phyloP scores from a whole-genome alignment of 495 filamentous ascomycete genomes.

The Zalerion maritima region DNA sequence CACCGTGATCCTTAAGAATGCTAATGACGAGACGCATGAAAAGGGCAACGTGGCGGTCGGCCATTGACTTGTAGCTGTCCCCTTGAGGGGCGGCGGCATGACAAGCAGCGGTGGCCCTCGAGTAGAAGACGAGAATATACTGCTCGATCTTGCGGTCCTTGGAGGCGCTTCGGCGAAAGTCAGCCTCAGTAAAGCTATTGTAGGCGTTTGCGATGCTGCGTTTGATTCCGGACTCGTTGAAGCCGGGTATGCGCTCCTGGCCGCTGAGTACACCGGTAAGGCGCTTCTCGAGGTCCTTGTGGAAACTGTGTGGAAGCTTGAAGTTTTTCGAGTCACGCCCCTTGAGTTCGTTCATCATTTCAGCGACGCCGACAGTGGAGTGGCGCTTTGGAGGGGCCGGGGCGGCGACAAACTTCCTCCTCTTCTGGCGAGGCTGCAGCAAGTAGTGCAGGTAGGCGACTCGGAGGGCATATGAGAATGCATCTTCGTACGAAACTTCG shows the following conservation, averaged over 20 bases:
- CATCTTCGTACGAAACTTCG: constrained; percentile 48
- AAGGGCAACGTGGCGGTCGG: constrained; percentile 86
- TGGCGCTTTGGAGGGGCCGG: constrained; percentile 45
- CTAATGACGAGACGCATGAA: constrained; percentile 78
- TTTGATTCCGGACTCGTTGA: constrained; percentile 73
- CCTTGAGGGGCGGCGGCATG: constrained; percentile 73
- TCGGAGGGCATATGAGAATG: constrained; percentile 78
- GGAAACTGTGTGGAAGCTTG: constrained; percentile 35
- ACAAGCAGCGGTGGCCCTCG: constrained; percentile 55
- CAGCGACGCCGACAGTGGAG: constrained; percentile 54
- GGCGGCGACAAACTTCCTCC: constrained; percentile 64
- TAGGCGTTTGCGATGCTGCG: constrained; percentile 82
- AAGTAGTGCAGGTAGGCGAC: constrained; percentile 88
- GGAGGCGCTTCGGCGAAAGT: constrained; percentile 77
- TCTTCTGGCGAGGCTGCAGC: constrained; percentile 75
- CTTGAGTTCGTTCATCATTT: constrained; percentile 47
- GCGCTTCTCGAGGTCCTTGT: constrained; percentile 67
- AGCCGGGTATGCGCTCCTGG: constrained; percentile 52
- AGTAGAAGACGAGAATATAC: constrained; percentile 78
- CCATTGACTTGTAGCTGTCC: constrained; percentile 81
- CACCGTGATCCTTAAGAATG: constrained; percentile 62
- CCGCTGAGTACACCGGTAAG: constrained; percentile 67
- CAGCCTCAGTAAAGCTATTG: constrained; percentile 51
- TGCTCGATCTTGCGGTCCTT: constrained; percentile 92
- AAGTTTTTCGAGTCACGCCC: too few relatives aligned